phyloP scores from a whole-genome alignment of 768 basidiomycete species.

The Tylopilus intermedius region DNA sequence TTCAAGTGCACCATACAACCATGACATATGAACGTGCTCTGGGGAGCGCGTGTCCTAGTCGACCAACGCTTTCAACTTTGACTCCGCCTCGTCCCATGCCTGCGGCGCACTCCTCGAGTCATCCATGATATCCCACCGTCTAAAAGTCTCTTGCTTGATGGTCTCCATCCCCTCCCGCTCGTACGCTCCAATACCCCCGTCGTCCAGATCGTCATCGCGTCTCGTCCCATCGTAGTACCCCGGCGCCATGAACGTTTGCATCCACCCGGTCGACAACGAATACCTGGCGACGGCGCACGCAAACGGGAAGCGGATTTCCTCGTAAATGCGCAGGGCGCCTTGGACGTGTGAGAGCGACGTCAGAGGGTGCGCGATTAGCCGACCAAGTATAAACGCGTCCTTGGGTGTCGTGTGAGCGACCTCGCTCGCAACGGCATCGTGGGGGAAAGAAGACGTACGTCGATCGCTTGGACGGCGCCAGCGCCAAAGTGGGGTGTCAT shows the following conservation, averaged over 20 bases:
- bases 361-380: constrained; percentile 13
- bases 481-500: neutral
- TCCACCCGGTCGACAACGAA: constrained; percentile 17
- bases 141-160: constrained; percentile 8
- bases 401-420: neutral
- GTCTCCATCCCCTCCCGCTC: constrained; percentile 18
- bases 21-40: no score
- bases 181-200: constrained; percentile 1
- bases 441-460: constrained; percentile 1
- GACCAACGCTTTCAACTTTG: constrained; percentile 1
- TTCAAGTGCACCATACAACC: no score
- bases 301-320: constrained; percentile 13
- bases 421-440: neutral
- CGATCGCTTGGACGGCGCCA: neutral
- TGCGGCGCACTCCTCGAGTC: constrained; percentile 2
- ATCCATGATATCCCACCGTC: constrained; percentile 17
- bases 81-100: constrained; percentile 18
- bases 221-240: constrained; percentile 22
- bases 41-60: neutral
- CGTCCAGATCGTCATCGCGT: constrained; percentile 6
- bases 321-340: constrained; percentile 5
- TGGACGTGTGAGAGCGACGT: constrained; percentile 3
- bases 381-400: neutral
- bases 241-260: neutral
- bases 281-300: constrained; percentile 7